Percentiles rank a stretch among this genome's conserved stretches.
Conservation (phyloP, 2,329 filamentous ascomycete species). For the Pseudogymnoascus sp. region DNA sequence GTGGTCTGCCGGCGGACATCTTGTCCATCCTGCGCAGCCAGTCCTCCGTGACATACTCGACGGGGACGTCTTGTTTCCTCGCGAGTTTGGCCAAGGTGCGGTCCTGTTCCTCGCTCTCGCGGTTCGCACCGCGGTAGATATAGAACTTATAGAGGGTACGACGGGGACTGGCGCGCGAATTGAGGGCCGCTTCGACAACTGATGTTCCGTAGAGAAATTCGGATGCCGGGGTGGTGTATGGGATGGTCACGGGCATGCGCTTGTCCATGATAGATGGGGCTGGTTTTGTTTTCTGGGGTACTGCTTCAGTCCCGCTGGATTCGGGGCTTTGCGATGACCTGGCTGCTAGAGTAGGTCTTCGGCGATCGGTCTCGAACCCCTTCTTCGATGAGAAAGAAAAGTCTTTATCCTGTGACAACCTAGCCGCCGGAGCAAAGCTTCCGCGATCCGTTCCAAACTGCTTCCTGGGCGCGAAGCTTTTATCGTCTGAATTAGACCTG, state of each 20-base stretch:
- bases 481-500: not conserved
- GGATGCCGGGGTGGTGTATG: constrained; percentile 76
- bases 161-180: constrained; percentile 40
- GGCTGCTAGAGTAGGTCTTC: not conserved
- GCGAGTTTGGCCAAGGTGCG: constrained; percentile 39
- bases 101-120: constrained; percentile 41
- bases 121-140: constrained; percentile 53
- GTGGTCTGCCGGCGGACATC: constrained; percentile 72
- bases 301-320: not conserved
- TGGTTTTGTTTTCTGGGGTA: not conserved
- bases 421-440: not conserved
- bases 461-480: not conserved
- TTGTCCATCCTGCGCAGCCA: constrained; percentile 68
- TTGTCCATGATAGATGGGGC: constrained; percentile 16
- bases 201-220: constrained; percentile 85
- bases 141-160: constrained; percentile 81
- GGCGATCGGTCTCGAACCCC: not conserved
- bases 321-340: not conserved
- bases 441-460: not conserved
- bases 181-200: constrained; percentile 71
- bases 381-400: constrained; percentile 2
- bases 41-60: constrained; percentile 49
- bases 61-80: constrained; percentile 39
- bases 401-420: not conserved
- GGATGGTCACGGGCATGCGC: constrained; percentile 36